These are phyloP conservation scores for Mycena albidolilacea DNA, from an alignment of 768 basidiomycete species.

Conservation along the genomic window DNA sequence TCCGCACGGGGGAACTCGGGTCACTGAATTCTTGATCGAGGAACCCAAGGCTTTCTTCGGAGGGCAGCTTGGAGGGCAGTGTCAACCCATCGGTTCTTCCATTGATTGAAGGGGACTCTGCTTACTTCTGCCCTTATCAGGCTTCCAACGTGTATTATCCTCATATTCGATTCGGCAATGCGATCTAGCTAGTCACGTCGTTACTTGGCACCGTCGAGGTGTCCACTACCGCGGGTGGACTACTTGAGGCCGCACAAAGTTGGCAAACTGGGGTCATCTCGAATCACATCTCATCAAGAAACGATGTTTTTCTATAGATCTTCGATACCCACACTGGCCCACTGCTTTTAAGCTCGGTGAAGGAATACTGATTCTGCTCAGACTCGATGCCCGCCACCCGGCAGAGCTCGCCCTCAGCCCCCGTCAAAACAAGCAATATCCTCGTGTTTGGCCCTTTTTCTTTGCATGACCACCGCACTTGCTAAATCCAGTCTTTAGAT, in stretches of 20 bases:
- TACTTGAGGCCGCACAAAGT: no score
- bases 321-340: constrained; percentile 20
- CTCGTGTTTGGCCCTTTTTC: constrained; percentile 1
- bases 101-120: background rate
- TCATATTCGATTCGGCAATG: background rate
- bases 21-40: no score
- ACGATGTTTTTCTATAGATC: background rate
- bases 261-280: no score
- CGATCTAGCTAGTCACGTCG: no score
- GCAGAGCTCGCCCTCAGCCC: background rate
- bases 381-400: constrained; percentile 21
- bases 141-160: background rate
- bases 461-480: background rate
- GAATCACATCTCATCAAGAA: constrained; percentile 23
- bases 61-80: no score
- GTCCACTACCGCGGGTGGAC: no score
- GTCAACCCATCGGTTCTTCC: no score
- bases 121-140: background rate
- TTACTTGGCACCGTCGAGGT: no score
- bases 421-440: background rate
- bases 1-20: no score
- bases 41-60: no score
- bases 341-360: constrained; percentile 2
- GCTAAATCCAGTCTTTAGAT: background rate
- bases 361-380: background rate